Evolutionary conservation across 495 filamentous ascomycete species (phyloP), one percentile per base, ranked within the genome.

Genomic region (Aspergillus baeticus): DNA sequence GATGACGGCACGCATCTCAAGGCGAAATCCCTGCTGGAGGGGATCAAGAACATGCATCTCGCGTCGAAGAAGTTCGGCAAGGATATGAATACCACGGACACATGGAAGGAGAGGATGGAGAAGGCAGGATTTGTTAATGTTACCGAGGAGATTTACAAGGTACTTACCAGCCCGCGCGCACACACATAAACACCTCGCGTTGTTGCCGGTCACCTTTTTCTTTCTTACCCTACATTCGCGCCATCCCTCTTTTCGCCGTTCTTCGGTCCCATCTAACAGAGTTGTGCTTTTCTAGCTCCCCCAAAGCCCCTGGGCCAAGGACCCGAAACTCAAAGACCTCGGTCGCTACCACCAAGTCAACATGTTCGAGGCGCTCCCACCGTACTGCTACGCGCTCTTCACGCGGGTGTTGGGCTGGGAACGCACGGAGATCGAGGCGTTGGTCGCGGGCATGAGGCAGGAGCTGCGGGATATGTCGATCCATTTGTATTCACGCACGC

Each of bases 61-160:
- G 51, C 64, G 35, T 71, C 62, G 33, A 60, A 59, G 44, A 45
- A 62, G 4, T 74, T 72, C 55, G 75, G 75, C 8, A 77, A 77
- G 56, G 61, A 68, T n/a, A 67, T 75, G 60, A 36, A 49, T 17
- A 69, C 64, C 1, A 61, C 58, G 44, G 60, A 39, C 51, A 70
- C 50, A 51, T 81, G 66, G 77, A 81, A 77, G 48, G 62, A 63
- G 13, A 73, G 72, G 57, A 69, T 83, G 48, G 70, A 76, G 23
- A 77, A 77, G 6, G 79, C 75, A 20, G 83, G 84, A 0, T 87
- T 86, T 62, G 62, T 73, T 14, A 79, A 84, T 49, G 75, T 86
- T 20, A 58, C 57, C 10, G 76, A 82, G 56, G 69, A 74, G 15
- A 62, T 70, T 5, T 69, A 64, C 60, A 74, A 70, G 71, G 73